Percentiles rank a stretch among this genome's conserved stretches.
Evolutionary conservation across 768 basidiomycete species (phyloP).

Genomic region (Leccinum arenicola): DNA sequence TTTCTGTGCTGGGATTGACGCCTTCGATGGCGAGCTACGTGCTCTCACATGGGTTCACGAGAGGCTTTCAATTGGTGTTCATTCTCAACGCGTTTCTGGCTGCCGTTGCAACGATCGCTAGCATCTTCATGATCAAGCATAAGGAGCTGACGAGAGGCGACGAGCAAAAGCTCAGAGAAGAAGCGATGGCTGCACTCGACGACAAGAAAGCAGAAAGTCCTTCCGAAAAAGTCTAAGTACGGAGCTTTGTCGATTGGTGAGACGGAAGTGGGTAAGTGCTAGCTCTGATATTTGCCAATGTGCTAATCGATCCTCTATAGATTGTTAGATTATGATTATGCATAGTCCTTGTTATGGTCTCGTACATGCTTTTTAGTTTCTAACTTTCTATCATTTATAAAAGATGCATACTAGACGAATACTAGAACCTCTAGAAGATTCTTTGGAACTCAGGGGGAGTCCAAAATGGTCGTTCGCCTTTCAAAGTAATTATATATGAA

Average conservation of each 20-base stretch:
- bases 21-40: conserved; percentile 37
- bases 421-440: not conserved
- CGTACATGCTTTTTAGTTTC: not conserved
- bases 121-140: conserved; percentile 59
- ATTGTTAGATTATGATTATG: not conserved
- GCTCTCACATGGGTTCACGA: conserved; percentile 48
- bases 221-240: conserved; percentile 5
- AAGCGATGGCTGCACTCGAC: conserved; percentile 28
- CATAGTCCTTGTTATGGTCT: not conserved
- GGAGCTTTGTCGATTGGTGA: not conserved
- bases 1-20: conserved; percentile 37
- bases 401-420: not conserved
- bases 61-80: conserved; percentile 59
- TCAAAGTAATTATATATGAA: not conserved
- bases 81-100: conserved; percentile 57
- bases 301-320: not conserved
- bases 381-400: not conserved
- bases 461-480: not conserved
- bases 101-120: conserved; percentile 51
- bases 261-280: conserved; percentile 3
- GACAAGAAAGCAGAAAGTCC: not conserved
- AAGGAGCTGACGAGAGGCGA: conserved; percentile 57
- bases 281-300: not conserved
- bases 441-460: not conserved
- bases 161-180: conserved; percentile 47